phyloP scores from a whole-genome alignment of 148 eudicot species.

The Arctostaphylos glauca region DNA sequence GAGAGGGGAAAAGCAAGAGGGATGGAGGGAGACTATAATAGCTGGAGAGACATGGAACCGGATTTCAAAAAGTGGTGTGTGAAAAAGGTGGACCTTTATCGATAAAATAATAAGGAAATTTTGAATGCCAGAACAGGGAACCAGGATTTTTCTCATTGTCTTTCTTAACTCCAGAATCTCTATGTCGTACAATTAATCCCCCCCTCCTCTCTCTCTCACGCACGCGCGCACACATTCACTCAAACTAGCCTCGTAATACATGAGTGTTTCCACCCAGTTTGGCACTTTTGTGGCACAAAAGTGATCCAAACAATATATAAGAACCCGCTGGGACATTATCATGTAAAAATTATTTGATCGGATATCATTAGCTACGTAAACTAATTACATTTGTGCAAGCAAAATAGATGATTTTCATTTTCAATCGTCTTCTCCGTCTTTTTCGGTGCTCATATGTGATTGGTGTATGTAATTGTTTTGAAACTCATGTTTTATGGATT shows the following conservation, averaged over 20 bases:
- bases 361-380: neutral
- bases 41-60: conserved; percentile 60
- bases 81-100: conserved; percentile 38
- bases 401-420: no score
- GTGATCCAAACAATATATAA: neutral
- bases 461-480: no score
- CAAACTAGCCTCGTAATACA: no score
- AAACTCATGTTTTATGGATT: no score
- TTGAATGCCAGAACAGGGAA: conserved; percentile 47
- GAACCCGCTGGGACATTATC: neutral
- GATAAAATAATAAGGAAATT: conserved; percentile 32
- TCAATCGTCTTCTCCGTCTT: no score
- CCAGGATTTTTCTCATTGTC: conserved; percentile 57
- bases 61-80: conserved; percentile 39
- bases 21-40: conserved; percentile 50
- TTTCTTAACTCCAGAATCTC: conserved; percentile 53
- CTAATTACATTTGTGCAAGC: neutral
- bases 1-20: conserved; percentile 24
- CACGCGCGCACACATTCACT: neutral
- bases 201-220: neutral
- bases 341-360: neutral
- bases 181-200: conserved; percentile 25
- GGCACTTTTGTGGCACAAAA: neutral
- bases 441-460: neutral
- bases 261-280: neutral